Conservation (phyloP, 129 eudicot species). For the Artemisia argyi region DNA sequence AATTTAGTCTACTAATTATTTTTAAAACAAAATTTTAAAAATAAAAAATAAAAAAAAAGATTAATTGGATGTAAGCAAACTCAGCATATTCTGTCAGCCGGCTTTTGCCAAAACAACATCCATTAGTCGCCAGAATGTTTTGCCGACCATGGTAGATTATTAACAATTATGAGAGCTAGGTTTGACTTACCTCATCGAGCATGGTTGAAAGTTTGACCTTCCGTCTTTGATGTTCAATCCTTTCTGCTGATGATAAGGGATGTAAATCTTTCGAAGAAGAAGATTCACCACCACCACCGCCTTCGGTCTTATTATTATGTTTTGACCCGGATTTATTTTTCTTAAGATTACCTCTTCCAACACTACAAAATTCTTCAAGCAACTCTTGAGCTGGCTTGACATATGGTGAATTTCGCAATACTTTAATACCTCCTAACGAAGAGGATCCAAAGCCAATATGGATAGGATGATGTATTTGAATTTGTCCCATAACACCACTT, state of each 20-base stretch:
- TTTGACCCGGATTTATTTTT: conserved; percentile 43
- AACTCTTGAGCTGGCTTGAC: conserved; percentile 90
- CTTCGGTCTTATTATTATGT: conserved; percentile 30
- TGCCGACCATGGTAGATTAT: conserved; percentile 17
- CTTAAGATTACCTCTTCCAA: conserved; percentile 81
- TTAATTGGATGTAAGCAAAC: conserved; percentile 21
- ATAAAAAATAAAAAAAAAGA: neutral
- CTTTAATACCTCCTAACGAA: conserved; percentile 49
- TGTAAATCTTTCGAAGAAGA: conserved; percentile 69
- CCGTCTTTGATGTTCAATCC: conserved; percentile 95
- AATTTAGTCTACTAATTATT: conserved; percentile 16
- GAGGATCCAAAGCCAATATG: conserved; percentile 71
- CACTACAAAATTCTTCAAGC: conserved; percentile 92
- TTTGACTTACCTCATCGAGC: conserved; percentile 87
- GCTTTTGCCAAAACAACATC: conserved; percentile 24
- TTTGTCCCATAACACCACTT: conserved; percentile 15
- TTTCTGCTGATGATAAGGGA: conserved; percentile 71
- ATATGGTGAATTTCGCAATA: conserved; percentile 74
- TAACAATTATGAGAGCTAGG: neutral
- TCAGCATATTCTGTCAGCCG: conserved; percentile 42
- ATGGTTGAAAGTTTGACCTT: conserved; percentile 93
- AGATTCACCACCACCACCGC: conserved; percentile 43
- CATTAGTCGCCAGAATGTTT: conserved; percentile 39
- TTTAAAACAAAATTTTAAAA: neutral
- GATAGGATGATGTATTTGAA: conserved; percentile 27